Base-by-base conservation (phyloP, 2,329 filamentous ascomycete genomes). In the Trichoderma lentiforme region DNA sequence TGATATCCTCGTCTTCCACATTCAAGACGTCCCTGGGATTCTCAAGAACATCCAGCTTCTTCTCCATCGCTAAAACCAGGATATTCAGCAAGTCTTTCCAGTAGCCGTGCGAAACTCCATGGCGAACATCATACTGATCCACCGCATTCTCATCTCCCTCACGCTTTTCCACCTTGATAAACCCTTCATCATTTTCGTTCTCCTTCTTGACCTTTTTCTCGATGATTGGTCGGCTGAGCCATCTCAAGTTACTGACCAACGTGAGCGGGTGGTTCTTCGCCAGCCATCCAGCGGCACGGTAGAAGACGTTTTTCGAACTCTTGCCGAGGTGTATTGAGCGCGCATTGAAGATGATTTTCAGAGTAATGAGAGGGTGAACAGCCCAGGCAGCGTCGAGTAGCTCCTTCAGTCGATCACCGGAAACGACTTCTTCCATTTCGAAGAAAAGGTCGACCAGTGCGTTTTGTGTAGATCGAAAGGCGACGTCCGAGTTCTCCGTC, bases 41-140 rank as follows among this genome's bases (percentile, higher is more conserved):
- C 2, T 80, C 79, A 14, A 83, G 76, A 6, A 81, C 80, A 15
- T 81, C 78, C 14, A 90, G 81, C 76, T 85, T 80, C 26, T 81
- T 80, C 65, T 87, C 84, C 28, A 82, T 85, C 0, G 84, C 83
- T 3, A 90, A 81, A 1, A 83, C 85, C 0, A 90, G 81, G 3
- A 90, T 81, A 74, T 90, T 90, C 3, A 89, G 79, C 3, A 90
- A 79, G 75, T 90, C 88, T 74, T 90, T 90, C 87, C 87, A 90
- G 78, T 90, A 90, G 0, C 88, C 87, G 66, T 90, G 88, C 5
- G 88, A 81, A 3, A 87, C 82, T 0, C 85, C 85, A 47, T 86
- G 77, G 60, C 79, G 78, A 18, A 86, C 82, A 51, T 88, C 83
- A 71, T 82, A 82, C 9, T 77, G 77, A 14, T 77, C 65, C 0